These are phyloP conservation scores for Diversispora epigaea DNA, from an alignment of 192 early-diverging fungal species.

Conservation along the genomic window DNA sequence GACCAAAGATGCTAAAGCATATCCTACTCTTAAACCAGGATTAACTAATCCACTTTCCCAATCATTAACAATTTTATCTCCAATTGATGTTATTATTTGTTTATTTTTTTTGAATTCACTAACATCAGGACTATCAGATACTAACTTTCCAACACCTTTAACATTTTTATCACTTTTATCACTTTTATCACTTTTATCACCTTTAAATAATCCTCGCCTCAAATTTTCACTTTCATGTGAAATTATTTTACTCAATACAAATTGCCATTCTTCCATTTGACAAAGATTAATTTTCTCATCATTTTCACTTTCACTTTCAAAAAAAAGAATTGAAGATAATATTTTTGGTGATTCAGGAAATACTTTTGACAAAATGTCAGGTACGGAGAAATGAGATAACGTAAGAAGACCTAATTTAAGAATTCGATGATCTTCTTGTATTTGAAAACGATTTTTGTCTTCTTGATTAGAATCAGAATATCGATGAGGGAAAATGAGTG, in stretches of 20 bases:
- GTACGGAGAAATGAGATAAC: conserved; percentile 41
- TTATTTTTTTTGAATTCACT: conserved; percentile 23
- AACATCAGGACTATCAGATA: background rate
- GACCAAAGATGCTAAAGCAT: conserved; percentile 41
- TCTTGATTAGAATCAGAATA: background rate
- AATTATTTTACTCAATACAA: conserved; percentile 48
- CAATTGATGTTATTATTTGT: conserved; percentile 34
- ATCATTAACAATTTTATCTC: conserved; percentile 38
- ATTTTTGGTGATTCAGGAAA: conserved; percentile 43
- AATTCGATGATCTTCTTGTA: conserved; percentile 25
- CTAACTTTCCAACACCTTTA: background rate
- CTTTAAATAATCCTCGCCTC: conserved; percentile 54
- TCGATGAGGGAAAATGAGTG: conserved; percentile 37
- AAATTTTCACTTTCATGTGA: conserved; percentile 51
- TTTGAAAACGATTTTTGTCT: conserved; percentile 9
- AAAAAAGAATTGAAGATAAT: conserved; percentile 31
- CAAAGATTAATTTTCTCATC: conserved; percentile 9
- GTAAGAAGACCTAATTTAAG: conserved; percentile 41
- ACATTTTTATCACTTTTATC: background rate
- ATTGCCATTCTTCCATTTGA: conserved; percentile 37
- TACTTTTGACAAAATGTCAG: conserved; percentile 41
- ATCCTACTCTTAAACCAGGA: conserved; percentile 54
- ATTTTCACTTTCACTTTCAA: too few relatives aligned
- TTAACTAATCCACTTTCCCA: conserved; percentile 52
- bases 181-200: conserved; percentile 24